Conservation (phyloP, 192 early-diverging fungal species). For the Podochytrium sp. region DNA sequence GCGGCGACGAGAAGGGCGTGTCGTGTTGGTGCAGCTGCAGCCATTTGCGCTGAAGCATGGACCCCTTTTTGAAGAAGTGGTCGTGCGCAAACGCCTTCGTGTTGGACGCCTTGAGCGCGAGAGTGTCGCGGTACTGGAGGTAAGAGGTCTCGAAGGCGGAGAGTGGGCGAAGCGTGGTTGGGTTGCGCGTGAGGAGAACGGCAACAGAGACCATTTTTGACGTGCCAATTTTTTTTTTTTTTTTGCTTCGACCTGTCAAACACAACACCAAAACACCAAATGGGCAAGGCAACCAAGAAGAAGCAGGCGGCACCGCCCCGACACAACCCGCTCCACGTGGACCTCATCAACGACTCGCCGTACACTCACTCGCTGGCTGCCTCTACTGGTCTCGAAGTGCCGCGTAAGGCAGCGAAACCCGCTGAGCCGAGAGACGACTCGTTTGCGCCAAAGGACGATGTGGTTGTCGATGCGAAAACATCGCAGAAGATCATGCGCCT, state of each 20-base stretch:
- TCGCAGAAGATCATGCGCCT: conserved; percentile 88
- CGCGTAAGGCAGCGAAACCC: conserved; percentile 35
- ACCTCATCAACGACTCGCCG: conserved; percentile 55
- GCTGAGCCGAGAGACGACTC: neutral
- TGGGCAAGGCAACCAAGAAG: conserved; percentile 29
- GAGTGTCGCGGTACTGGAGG: conserved; percentile 68
- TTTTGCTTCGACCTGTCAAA: neutral
- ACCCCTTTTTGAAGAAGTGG: conserved; percentile 83
- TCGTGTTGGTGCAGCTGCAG: conserved; percentile 37
- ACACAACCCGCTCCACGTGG: conserved; percentile 82
- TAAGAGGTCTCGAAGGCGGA: conserved; percentile 72
- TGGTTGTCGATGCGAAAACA: conserved; percentile 81
- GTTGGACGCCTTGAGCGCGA: conserved; percentile 41
- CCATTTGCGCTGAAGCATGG: conserved; percentile 68
- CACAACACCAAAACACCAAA: neutral
- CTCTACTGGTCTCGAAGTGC: conserved; percentile 47
- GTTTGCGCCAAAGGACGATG: neutral
- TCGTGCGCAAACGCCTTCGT: conserved; percentile 62
- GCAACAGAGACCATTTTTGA: conserved; percentile 40
- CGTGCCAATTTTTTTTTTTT: conserved; percentile 4
- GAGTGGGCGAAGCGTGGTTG: conserved; percentile 64
- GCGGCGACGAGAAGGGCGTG: conserved; percentile 9
- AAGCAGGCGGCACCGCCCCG: conserved; percentile 44
- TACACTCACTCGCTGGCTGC: conserved; percentile 26
- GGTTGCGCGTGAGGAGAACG: conserved; percentile 72